phyloP scores from a whole-genome alignment of 148 eudicot genomes.

The Pouteria glomerata region DNA sequence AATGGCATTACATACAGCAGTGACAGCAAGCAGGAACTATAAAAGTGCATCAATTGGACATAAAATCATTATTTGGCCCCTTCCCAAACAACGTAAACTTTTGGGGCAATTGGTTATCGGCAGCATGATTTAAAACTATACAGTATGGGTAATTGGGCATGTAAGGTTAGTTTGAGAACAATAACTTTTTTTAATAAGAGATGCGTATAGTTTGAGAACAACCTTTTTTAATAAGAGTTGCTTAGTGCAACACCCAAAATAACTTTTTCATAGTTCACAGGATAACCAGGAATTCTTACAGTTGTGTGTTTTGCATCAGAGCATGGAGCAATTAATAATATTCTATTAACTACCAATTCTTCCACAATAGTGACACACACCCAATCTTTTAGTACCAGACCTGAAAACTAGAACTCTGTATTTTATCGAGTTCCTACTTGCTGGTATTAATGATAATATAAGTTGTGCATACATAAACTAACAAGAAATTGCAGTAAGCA shows the following conservation, averaged over 20 bases:
- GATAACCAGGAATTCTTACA: not conserved
- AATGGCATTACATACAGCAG: not conserved
- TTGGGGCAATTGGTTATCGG: not conserved
- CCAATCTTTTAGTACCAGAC: not conserved
- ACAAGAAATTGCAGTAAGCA: not conserved
- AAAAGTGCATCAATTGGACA: not conserved
- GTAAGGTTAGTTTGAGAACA: not conserved
- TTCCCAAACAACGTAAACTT: not conserved
- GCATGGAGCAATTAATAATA: not conserved
- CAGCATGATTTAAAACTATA: not conserved
- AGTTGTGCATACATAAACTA: not conserved
- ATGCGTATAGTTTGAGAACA: not conserved
- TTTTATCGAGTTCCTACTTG: not conserved
- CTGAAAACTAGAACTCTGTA: not conserved
- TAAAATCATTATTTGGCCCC: not conserved
- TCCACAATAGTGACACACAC: not conserved
- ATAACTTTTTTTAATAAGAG: not conserved
- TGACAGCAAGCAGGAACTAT: not conserved
- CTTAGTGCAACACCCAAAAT: not conserved
- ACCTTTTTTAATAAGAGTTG: too few relatives aligned
- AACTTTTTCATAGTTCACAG: not conserved
- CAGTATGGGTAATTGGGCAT: not conserved
- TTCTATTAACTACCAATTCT: not conserved
- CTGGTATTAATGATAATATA: not conserved
- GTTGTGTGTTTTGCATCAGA: not conserved